These are phyloP conservation scores for Vigna nakashimae DNA, from an alignment of 306 rosid genomes.

Conservation along the genomic window DNA sequence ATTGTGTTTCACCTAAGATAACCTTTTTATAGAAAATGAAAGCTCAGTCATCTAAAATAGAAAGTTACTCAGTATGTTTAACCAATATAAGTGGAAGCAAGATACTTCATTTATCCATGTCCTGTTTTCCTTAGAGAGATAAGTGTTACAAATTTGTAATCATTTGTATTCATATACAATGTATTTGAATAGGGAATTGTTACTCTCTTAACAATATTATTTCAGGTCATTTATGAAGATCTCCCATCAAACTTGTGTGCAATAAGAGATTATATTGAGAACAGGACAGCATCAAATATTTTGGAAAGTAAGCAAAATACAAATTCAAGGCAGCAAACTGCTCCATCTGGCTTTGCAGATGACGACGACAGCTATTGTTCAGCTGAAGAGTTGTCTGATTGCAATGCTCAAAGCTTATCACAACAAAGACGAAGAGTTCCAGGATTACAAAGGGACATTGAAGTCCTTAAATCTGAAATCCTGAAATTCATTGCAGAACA, in stretches of 20 bases:
- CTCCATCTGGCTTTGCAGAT: constrained; percentile 42
- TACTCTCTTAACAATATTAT: constrained; percentile 7
- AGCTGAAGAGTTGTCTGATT: constrained; percentile 42
- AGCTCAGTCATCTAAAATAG: background rate
- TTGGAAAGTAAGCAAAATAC: constrained; percentile 46
- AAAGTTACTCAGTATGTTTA: constrained; percentile 2
- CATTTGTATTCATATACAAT: background rate
- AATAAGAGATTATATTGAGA: constrained; percentile 78
- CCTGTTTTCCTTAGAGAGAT: background rate
- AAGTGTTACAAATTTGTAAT: constrained; percentile 19
- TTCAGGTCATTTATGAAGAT: constrained; percentile 88
- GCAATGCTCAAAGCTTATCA: constrained; percentile 47
- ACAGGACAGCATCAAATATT: constrained; percentile 45
- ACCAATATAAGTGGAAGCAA: constrained; percentile 29
- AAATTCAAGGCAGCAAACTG: constrained; percentile 47
- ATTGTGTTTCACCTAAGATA: background rate
- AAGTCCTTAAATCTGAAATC: constrained; percentile 78
- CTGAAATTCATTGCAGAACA: constrained; percentile 73
- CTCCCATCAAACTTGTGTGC: constrained; percentile 93
- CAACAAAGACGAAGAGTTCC: constrained; percentile 75
- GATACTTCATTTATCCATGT: constrained; percentile 5
- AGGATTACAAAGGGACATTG: constrained; percentile 83
- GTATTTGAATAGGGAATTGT: constrained; percentile 18
- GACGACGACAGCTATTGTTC: constrained; percentile 42
- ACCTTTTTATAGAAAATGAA: constrained; percentile 2